phyloP scores from a whole-genome alignment of 345 rosid species.

The Brassica rapa region DNA sequence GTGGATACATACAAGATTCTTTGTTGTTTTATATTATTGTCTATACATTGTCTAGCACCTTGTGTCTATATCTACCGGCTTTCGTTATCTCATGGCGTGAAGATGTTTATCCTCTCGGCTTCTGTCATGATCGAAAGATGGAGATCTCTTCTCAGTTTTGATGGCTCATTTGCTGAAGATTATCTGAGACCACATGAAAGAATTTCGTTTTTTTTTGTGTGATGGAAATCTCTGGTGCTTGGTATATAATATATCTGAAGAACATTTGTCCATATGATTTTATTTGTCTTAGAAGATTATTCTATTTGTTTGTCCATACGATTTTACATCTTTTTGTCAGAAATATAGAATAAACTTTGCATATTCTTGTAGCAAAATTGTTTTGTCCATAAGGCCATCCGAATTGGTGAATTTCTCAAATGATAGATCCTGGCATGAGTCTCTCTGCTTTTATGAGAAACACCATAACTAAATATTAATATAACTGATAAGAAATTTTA shows the following conservation, averaged over 20 bases:
- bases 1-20: slow-evolving; percentile 25
- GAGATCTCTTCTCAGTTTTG: not conserved
- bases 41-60: slow-evolving; percentile 5
- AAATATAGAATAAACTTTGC: not conserved
- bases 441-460: too few relatives aligned
- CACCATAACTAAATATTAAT: too few relatives aligned
- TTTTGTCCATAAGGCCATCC: slow-evolving; percentile 15
- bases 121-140: slow-evolving; percentile 29
- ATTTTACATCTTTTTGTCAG: slow-evolving; percentile 5
- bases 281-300: slow-evolving; percentile 1
- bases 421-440: too few relatives aligned
- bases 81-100: slow-evolving; percentile 16
- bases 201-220: not conserved
- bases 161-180: slow-evolving; percentile 25
- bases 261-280: slow-evolving; percentile 12
- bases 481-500: too few relatives aligned
- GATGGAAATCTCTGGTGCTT: slow-evolving; percentile 22
- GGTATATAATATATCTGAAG: slow-evolving; percentile 2
- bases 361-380: slow-evolving; percentile 14
- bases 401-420: too few relatives aligned
- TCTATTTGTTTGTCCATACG: slow-evolving; percentile 16
- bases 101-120: slow-evolving; percentile 32
- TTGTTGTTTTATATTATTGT: slow-evolving; percentile 7
- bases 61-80: slow-evolving; percentile 21
- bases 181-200: slow-evolving; percentile 18